Percentiles rank a stretch among this genome's conserved stretches.
phyloP scores from a whole-genome alignment of 164 flowering plant species.

The Protea cynaroides region DNA sequence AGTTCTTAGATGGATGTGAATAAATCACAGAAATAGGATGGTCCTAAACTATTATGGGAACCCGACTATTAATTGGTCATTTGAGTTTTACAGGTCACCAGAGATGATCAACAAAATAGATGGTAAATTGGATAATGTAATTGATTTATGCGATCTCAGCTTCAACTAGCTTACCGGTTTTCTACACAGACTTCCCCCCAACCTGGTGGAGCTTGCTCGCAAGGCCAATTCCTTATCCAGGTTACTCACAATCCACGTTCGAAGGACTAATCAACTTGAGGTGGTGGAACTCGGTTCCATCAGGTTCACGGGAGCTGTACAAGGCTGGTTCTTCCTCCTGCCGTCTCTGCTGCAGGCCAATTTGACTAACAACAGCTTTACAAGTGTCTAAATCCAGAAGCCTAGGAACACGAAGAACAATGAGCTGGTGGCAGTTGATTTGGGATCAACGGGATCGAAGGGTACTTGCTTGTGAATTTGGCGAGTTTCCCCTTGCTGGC shows the following conservation, averaged over 20 bases:
- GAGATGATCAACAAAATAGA: too few species aligned
- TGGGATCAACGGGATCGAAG: conserved; percentile 66
- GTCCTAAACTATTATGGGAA: too few species aligned
- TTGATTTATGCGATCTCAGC: neutral
- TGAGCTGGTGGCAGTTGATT: conserved; percentile 68
- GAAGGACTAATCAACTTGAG: conserved; percentile 36
- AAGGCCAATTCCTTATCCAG: conserved; percentile 57
- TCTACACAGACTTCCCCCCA: conserved; percentile 57
- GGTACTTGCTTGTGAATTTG: conserved; percentile 44
- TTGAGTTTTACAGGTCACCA: too few species aligned
- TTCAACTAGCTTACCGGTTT: conserved; percentile 60
- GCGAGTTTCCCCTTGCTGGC: conserved; percentile 40
- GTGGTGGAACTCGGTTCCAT: conserved; percentile 72
- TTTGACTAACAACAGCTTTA: conserved; percentile 63
- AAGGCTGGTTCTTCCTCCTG: conserved; percentile 56
- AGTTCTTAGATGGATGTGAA: too few species aligned
- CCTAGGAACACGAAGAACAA: conserved; percentile 19
- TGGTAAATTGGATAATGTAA: too few species aligned
- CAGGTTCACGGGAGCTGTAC: conserved; percentile 41
- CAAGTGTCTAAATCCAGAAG: conserved; percentile 42
- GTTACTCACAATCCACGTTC: conserved; percentile 30
- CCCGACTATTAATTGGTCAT: too few species aligned
- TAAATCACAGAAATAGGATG: too few species aligned
- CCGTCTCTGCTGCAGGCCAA: conserved; percentile 65
- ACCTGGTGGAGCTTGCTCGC: conserved; percentile 45